These are phyloP conservation scores for Chrysoporthe puriensis DNA, from an alignment of 2,329 filamentous ascomycete species.

Conservation along the genomic window DNA sequence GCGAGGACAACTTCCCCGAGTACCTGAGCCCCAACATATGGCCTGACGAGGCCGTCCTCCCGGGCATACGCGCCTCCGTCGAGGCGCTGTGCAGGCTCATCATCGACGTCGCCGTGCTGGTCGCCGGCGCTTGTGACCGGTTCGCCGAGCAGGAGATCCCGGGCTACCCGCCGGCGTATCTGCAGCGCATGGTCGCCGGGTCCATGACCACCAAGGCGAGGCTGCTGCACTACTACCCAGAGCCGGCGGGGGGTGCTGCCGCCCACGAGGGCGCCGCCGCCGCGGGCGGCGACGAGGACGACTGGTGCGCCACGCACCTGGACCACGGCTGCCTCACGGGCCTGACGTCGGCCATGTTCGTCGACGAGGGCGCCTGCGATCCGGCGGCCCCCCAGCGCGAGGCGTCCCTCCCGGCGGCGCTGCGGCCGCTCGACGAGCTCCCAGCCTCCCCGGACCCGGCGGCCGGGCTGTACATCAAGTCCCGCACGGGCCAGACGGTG, in stretches of 20 bases:
- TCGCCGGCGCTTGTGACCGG: conserved; percentile 86
- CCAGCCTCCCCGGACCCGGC: conserved; percentile 76
- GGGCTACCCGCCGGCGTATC: conserved; percentile 75
- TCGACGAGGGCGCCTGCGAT: conserved; percentile 68
- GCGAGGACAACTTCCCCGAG: conserved; percentile 72
- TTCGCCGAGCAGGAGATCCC: conserved; percentile 81
- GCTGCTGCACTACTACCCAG: conserved; percentile 90
- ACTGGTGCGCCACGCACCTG: conserved; percentile 91
- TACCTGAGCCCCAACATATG: conserved; percentile 91
- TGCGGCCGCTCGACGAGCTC: conserved; percentile 69
- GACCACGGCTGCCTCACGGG: conserved; percentile 95
- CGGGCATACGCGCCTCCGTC: conserved; percentile 74
- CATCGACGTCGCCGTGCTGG: conserved; percentile 86
- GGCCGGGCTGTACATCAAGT: conserved; percentile 92
- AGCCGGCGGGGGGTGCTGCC: conserved; percentile 41
- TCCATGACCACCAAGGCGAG: conserved; percentile 90
- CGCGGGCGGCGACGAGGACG: conserved; percentile 66
- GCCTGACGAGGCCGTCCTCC: conserved; percentile 71
- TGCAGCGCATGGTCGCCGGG: conserved; percentile 83
- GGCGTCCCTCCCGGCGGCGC: conserved; percentile 40
- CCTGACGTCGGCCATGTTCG: conserved; percentile 93
- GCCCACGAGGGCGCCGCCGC: conserved; percentile 40
- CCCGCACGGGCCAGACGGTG: conserved; percentile 78
- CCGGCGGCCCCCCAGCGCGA: conserved; percentile 38
- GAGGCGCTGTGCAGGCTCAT: conserved; percentile 80